Evolutionary conservation across 2,329 filamentous ascomycete genomes (phyloP), one percentile per base, ranked within the genome.

Genomic region (Harringtonia lauricola): DNA sequence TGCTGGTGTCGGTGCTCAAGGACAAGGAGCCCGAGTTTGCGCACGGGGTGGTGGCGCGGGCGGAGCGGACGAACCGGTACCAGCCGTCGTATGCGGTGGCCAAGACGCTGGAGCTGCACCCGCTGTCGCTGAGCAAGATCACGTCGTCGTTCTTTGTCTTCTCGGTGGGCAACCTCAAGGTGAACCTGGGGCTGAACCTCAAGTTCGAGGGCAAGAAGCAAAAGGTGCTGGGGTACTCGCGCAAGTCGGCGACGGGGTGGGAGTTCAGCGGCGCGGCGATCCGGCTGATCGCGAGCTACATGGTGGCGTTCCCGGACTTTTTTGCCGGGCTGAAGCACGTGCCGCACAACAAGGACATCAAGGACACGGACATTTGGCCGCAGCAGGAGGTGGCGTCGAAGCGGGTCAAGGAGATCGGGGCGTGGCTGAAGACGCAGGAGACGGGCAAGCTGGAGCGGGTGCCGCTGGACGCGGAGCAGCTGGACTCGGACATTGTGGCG

Each of bases 151-250:
- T 94, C 61, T 84, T 82, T 43, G 85, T 98, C 45, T 78, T 79
- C 45, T 75, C 65, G 17, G 79, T 90, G 4, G 86, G 86, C 45
- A 46, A 36, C 21, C 70, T 88, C 46, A 84, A 86, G 54, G 73
- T 95, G 49, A 98, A 98, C 55, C 68, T 98, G 21, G 92, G 92
- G 0, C 71, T 98, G 48, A 98, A 98, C 57, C 72, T 98, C 52
- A 98, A 98, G 61, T 98, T 98, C 47, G 92, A 98, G 59, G 86
- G 79, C 3, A 90, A 86, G 65, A 95, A 95, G 64, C 74, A 89
- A 54, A 98, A 98, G 66, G 92, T 98, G 8, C 67, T 98, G 28
- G 92, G 92, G 1, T 98, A 95, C 62, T 95, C 90, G 21, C 83
- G 88, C 54, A 92, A 92, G 57, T 81, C 81, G 4, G 71, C 79